phyloP scores from a whole-genome alignment of 495 filamentous ascomycete species.

The Daldinia loculata region DNA sequence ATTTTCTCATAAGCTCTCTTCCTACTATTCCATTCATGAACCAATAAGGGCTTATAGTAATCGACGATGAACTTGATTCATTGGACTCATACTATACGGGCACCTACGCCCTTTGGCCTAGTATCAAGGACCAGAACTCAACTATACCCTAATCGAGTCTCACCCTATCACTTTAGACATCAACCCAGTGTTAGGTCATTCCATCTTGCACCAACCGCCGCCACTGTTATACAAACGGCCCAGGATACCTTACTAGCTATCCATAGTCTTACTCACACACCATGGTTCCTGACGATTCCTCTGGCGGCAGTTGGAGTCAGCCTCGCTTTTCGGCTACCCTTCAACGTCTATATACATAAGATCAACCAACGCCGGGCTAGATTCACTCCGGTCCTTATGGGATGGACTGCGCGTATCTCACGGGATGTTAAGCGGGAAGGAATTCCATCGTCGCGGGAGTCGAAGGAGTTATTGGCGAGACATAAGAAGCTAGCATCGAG shows the following conservation, averaged over 20 bases:
- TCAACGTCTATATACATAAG: conserved; percentile 62
- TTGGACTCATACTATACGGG: conserved; percentile 13
- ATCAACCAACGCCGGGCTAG: conserved; percentile 53
- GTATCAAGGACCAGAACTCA: conserved; percentile 7
- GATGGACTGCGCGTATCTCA: conserved; percentile 55
- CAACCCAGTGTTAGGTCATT: conserved; percentile 22
- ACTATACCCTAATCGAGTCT: conserved; percentile 7
- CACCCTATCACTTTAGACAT: not conserved
- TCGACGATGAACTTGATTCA: conserved; percentile 20
- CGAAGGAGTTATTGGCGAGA: conserved; percentile 37
- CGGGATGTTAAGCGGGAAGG: conserved; percentile 38
- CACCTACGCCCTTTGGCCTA: conserved; percentile 20
- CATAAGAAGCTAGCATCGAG: conserved; percentile 45
- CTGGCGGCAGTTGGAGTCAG: conserved; percentile 72
- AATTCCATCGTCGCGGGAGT: not conserved
- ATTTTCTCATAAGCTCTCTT: not conserved
- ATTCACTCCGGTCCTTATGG: conserved; percentile 60
- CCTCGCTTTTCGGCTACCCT: conserved; percentile 64
- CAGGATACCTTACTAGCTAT: conserved; percentile 66
- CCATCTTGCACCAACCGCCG: conserved; percentile 45
- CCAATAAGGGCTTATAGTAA: not conserved
- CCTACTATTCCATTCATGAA: not conserved
- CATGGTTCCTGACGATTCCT: conserved; percentile 78
- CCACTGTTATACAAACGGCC: conserved; percentile 59
- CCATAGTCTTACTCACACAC: conserved; percentile 66